phyloP scores from a whole-genome alignment of 2,329 filamentous ascomycete genomes.

The Monascus ruber region DNA sequence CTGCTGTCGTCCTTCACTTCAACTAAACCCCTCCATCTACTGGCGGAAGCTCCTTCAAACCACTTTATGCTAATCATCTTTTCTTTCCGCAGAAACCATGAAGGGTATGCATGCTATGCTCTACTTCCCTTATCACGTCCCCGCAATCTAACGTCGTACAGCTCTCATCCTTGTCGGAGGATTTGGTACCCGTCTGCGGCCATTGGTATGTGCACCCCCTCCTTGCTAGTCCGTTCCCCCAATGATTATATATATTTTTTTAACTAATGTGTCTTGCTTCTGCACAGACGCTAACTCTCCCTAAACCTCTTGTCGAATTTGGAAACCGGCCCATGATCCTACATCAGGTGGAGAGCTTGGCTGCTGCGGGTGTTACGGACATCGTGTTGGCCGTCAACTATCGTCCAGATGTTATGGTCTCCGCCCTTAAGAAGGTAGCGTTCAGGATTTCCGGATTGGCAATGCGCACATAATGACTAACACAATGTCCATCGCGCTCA shows the following conservation, averaged over 20 bases:
- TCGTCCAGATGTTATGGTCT: constrained; percentile 94
- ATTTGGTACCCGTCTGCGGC: constrained; percentile 94
- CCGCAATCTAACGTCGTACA: constrained; percentile 27
- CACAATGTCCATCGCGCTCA: constrained; percentile 18
- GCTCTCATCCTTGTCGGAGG: constrained; percentile 98
- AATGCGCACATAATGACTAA: not conserved
- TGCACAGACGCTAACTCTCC: constrained; percentile 78
- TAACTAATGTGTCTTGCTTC: not conserved
- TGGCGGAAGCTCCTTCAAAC: not conserved
- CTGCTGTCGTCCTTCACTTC: not conserved
- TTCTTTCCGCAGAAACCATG: constrained; percentile 21
- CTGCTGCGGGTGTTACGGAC: constrained; percentile 87
- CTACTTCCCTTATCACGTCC: constrained; percentile 3
- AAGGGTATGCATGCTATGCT: constrained; percentile 27
- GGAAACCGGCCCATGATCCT: constrained; percentile 99
- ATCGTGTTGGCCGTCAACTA: constrained; percentile 99
- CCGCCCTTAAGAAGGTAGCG: constrained; percentile 73
- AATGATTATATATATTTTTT: not conserved
- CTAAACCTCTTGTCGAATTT: constrained; percentile 96
- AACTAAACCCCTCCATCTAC: not conserved
- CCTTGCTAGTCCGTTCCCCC: constrained; percentile 1
- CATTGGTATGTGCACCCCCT: constrained; percentile 57
- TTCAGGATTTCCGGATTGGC: constrained; percentile 4
- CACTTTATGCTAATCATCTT: not conserved
- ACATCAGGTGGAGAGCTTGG: constrained; percentile 92